These are phyloP conservation scores for Ensete glaucum DNA, from an alignment of 176 grass and related monocot genomes.

Conservation along the genomic window DNA sequence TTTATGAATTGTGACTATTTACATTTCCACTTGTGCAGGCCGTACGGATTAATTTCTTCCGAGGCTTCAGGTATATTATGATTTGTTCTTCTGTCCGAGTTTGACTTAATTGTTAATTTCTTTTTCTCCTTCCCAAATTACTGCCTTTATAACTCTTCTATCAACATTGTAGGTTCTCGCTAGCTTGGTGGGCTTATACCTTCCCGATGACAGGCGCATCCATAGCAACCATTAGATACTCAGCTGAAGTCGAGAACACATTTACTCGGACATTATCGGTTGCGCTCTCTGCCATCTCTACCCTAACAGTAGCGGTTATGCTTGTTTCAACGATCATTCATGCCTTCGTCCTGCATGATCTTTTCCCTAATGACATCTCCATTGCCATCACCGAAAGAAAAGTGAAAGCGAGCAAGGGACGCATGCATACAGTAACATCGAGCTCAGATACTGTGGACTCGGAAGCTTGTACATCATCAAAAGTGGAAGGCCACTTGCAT, in stretches of 20 bases:
- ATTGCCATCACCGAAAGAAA: background rate
- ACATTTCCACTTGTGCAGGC: background rate
- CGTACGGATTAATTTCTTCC: conserved; percentile 5
- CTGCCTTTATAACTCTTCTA: background rate
- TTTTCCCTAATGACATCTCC: conserved; percentile 5
- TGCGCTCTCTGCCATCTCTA: conserved; percentile 1
- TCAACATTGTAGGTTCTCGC: background rate
- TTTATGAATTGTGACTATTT: background rate
- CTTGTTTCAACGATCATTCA: conserved; percentile 1
- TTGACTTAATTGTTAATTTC: background rate
- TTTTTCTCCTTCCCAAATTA: background rate
- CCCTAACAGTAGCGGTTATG: background rate
- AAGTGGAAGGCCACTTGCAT: background rate
- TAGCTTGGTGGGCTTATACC: conserved; percentile 7
- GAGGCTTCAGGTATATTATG: background rate
- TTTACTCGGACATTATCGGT: background rate
- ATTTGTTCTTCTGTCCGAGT: background rate
- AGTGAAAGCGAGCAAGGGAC: background rate
- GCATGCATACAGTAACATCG: background rate
- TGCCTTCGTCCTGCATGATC: conserved; percentile 1
- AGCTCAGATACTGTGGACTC: background rate
- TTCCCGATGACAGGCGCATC: background rate
- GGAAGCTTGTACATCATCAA: background rate
- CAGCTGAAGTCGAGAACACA: background rate
- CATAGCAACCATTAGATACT: conserved; percentile 1